Base-by-base conservation (phyloP, 1,284 basidiomycete species). In the Chalciporus sp. region DNA sequence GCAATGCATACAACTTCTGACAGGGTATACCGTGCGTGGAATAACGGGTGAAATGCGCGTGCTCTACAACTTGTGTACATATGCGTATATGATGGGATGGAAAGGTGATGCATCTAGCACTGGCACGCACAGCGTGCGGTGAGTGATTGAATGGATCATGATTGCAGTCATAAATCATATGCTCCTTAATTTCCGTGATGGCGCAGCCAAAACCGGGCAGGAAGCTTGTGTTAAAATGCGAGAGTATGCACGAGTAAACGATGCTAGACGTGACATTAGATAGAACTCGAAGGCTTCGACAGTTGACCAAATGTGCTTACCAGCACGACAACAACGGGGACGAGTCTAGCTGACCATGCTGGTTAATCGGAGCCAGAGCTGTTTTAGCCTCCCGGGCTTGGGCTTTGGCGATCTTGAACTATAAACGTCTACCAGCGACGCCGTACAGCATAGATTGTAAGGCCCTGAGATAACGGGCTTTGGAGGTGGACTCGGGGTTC, bases 391-490 rank as follows among this genome's bases (percentile, higher is more conserved):
- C 42, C 67, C 58, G 8, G 53, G 51, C 28, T 60, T 55, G 48
- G 53, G 58, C 19, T 51, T 62, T 35, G 58, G 55, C 0, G 55
- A 39, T 47, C 53, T 58, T n/a, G 48, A 20, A 46, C 47, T 19
- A 51, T 61, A 27, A 29, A 51, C 55, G 44, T 71, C 70, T 47
- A 54, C 70, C 61, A 71, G 70, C 40, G 68, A 72, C 51, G 71
- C 39, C 20, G 68, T 42, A 17, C 59, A 57, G 12, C 66, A 70
- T 8, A 69, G 37, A 49, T 58, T 58, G 53, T 72, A 69, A 33
- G 68, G 68, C 9, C 68, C 68, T 5, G 68, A 69, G 44, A 69
- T 72, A 28, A 52, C 37, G 26, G 68, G 68, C 9, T 69, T 63
- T 44, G 65, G 55, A 1, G 64, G 58, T 10, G 61, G 57, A 27